These are phyloP conservation scores for Scedosporium boydii DNA, from an alignment of 2,329 filamentous ascomycete genomes.

Conservation along the genomic window DNA sequence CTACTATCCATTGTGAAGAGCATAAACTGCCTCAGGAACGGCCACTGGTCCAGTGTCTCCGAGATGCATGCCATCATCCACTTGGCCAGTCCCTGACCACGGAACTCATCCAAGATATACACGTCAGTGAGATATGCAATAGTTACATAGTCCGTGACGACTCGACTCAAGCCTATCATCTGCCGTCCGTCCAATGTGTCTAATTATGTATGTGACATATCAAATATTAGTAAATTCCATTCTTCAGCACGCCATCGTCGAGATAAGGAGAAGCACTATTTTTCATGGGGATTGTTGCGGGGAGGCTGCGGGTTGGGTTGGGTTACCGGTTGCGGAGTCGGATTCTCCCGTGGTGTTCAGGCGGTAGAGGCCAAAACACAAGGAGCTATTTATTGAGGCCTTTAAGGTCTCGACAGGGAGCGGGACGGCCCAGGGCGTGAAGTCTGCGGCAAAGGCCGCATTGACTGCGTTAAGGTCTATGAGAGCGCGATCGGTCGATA, in stretches of 20 bases:
- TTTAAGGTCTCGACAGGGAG: constrained; percentile 37
- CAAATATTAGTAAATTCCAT: neutral
- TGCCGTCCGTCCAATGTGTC: constrained; percentile 14
- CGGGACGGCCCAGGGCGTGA: constrained; percentile 51
- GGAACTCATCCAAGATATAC: constrained; percentile 50
- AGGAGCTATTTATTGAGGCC: constrained; percentile 45
- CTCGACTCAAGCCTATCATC: constrained; percentile 34
- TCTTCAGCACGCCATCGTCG: neutral
- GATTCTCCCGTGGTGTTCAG: constrained; percentile 20
- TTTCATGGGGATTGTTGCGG: too few species aligned
- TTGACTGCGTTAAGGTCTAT: constrained; percentile 46
- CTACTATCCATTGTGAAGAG: constrained; percentile 32
- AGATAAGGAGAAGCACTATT: neutral
- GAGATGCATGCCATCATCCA: constrained; percentile 56
- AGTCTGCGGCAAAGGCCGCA: constrained; percentile 43
- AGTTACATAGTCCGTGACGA: constrained; percentile 62
- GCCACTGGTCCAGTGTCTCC: constrained; percentile 46
- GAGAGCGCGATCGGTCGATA: constrained; percentile 50
- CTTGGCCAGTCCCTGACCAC: constrained; percentile 51
- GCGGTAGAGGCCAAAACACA: constrained; percentile 51
- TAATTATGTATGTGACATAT: neutral
- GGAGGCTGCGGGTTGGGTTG: neutral
- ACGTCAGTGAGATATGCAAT: constrained; percentile 62
- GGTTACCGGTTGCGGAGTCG: neutral
- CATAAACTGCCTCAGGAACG: constrained; percentile 49